Evolutionary conservation across 371 early-diverging fungal species (phyloP).

Genomic region (Mucor circinelloides): DNA sequence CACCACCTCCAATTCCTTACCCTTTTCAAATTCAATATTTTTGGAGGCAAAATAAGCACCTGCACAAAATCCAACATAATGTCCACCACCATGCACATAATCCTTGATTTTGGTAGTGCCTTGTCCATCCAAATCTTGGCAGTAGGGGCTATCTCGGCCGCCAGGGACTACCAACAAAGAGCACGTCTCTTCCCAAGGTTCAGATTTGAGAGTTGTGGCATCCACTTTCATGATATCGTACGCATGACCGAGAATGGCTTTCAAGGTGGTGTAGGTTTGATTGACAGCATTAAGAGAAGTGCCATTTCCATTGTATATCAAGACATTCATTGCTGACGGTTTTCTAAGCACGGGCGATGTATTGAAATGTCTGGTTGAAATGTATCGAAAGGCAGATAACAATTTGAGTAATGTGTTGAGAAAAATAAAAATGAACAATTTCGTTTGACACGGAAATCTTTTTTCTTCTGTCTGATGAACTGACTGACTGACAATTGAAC

Average conservation of each 20-base stretch:
- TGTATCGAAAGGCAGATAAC: not conserved
- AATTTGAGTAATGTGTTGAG: not conserved
- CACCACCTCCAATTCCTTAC: conserved; percentile 59
- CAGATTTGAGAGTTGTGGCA: conserved; percentile 59
- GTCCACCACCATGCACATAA: conserved; percentile 81
- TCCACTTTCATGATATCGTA: conserved; percentile 87
- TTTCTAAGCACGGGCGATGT: not conserved
- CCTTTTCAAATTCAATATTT: conserved; percentile 79
- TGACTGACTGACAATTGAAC: no score
- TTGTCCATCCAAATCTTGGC: conserved; percentile 62
- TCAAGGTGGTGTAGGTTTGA: conserved; percentile 67
- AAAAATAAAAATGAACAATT: not conserved
- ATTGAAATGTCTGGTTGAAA: not conserved
- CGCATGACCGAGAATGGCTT: conserved; percentile 64
- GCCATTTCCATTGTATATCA: conserved; percentile 83
- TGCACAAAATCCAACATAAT: conserved; percentile 92
- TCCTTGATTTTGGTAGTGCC: conserved; percentile 60
- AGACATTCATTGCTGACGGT: conserved; percentile 66
- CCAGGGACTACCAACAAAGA: conserved; percentile 87
- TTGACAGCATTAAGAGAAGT: conserved; percentile 64
- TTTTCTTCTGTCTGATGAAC: not conserved
- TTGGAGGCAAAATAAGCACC: conserved; percentile 86
- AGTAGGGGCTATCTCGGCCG: conserved; percentile 84
- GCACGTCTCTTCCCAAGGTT: conserved; percentile 86
- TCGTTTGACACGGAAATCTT: not conserved